Evolutionary conservation across 78 protist genomes (phyloP).

Genomic region (Polysphondylium violaceum): DNA sequence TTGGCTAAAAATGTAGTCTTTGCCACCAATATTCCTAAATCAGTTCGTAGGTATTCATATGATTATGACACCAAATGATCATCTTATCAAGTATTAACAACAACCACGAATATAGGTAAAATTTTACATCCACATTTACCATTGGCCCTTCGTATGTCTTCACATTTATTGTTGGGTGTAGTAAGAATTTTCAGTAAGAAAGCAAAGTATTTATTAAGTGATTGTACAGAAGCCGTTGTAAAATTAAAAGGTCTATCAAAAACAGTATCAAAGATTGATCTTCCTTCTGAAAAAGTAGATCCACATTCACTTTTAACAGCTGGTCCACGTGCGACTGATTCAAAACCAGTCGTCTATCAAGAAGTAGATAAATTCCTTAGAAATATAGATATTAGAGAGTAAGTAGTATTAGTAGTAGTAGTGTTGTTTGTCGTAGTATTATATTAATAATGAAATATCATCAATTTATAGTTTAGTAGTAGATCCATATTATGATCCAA

Average conservation of each 20-base stretch:
- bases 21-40: slow-evolving; percentile 72
- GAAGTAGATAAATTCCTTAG: slow-evolving; percentile 39
- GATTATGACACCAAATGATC: neutral
- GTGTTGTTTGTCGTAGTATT: neutral
- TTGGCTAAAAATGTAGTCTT: slow-evolving; percentile 73
- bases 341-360: slow-evolving; percentile 14
- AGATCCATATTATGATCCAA: slow-evolving; percentile 58
- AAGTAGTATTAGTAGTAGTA: neutral
- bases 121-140: slow-evolving; percentile 81
- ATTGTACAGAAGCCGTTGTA: slow-evolving; percentile 82
- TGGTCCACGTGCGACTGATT: neutral
- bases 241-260: slow-evolving; percentile 71
- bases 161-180: slow-evolving; percentile 94
- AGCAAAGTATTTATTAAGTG: slow-evolving; percentile 78
- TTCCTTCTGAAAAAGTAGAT: slow-evolving; percentile 38
- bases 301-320: slow-evolving; percentile 1
- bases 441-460: neutral
- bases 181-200: slow-evolving; percentile 89
- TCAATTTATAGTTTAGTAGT: slow-evolving; percentile 40
- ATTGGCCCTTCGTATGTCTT: slow-evolving; percentile 92
- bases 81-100: neutral
- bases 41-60: slow-evolving; percentile 78
- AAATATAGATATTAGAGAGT: slow-evolving; percentile 50
- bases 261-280: slow-evolving; percentile 23
- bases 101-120: neutral